Conservation (phyloP, 2,329 filamentous ascomycete species). For the Diaporthe sp. region DNA sequence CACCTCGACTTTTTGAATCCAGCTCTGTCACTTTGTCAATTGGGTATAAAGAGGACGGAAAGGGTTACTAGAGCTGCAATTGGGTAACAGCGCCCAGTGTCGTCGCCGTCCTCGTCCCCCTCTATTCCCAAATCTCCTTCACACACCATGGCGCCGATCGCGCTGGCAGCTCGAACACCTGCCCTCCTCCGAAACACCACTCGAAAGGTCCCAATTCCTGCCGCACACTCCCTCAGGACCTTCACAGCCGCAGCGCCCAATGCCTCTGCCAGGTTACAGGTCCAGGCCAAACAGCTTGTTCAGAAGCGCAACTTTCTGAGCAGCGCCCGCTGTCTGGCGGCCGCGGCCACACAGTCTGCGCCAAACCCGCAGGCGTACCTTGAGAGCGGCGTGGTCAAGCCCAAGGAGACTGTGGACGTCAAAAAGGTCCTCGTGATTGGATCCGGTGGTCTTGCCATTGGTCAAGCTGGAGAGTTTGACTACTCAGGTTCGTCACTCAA, state of each 20-base stretch:
- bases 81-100: conserved; percentile 37
- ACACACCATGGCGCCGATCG: conserved; percentile 56
- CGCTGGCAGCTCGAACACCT: conserved; percentile 70
- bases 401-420: conserved; percentile 84
- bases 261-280: conserved; percentile 50
- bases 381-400: conserved; percentile 87
- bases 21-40: conserved; percentile 34
- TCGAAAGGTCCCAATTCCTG: conserved; percentile 63
- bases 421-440: conserved; percentile 98
- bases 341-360: conserved; percentile 72
- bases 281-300: conserved; percentile 49
- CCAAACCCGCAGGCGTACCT: conserved; percentile 90
- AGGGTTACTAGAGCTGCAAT: conserved; percentile 35
- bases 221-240: conserved; percentile 58
- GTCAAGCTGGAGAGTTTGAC: conserved; percentile 97
- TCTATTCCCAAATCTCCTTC: conserved; percentile 48
- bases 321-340: conserved; percentile 58
- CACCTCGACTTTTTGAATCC: conserved; percentile 29
- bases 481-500: conserved; percentile 83
- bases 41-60: conserved; percentile 41
- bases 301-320: conserved; percentile 65
- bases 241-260: conserved; percentile 55
- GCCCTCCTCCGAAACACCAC: conserved; percentile 67
- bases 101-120: conserved; percentile 34
- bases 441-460: conserved; percentile 94